phyloP scores from a whole-genome alignment of 2,329 filamentous ascomycete species.

The Aspergillus sp. region DNA sequence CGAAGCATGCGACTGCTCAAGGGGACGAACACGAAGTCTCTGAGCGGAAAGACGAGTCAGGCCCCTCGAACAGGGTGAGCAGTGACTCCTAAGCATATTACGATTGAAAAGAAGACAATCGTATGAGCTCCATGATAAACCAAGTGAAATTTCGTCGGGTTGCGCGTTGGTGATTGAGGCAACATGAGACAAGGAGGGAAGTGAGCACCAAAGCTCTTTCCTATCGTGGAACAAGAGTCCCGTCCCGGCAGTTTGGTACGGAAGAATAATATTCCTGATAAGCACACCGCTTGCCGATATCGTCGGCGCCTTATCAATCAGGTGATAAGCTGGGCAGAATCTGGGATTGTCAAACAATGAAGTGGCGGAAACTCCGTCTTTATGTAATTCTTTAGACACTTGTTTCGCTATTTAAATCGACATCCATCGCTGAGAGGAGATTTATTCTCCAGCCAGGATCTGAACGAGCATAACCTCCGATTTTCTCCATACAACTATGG shows the following conservation, averaged over 20 bases:
- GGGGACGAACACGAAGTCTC: slow-evolving; percentile 22
- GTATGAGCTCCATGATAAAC: slow-evolving; percentile 16
- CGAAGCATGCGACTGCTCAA: slow-evolving; percentile 16
- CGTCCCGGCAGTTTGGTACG: slow-evolving; percentile 13
- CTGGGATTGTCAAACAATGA: neutral
- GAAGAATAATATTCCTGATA: slow-evolving; percentile 13
- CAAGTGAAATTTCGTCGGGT: slow-evolving; percentile 19
- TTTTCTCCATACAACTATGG: neutral
- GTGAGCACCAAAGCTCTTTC: slow-evolving; percentile 11
- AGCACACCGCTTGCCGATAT: slow-evolving; percentile 14
- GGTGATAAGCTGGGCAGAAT: slow-evolving; percentile 16
- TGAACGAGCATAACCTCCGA: neutral
- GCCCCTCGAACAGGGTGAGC: slow-evolving; percentile 33
- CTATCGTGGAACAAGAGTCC: slow-evolving; percentile 17
- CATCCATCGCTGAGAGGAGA: neutral
- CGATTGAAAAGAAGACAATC: neutral
- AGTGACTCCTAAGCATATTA: slow-evolving; percentile 30
- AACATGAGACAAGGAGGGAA: slow-evolving; percentile 3
- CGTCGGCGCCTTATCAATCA: slow-evolving; percentile 10
- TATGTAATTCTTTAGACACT: neutral
- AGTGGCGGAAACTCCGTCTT: neutral
- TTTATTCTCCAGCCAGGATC: neutral
- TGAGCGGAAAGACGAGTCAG: slow-evolving; percentile 25
- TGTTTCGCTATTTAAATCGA: neutral
- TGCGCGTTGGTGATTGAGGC: slow-evolving; percentile 4